phyloP scores from a whole-genome alignment of 2,329 filamentous ascomycete species.

The Emergomyces orientalis region DNA sequence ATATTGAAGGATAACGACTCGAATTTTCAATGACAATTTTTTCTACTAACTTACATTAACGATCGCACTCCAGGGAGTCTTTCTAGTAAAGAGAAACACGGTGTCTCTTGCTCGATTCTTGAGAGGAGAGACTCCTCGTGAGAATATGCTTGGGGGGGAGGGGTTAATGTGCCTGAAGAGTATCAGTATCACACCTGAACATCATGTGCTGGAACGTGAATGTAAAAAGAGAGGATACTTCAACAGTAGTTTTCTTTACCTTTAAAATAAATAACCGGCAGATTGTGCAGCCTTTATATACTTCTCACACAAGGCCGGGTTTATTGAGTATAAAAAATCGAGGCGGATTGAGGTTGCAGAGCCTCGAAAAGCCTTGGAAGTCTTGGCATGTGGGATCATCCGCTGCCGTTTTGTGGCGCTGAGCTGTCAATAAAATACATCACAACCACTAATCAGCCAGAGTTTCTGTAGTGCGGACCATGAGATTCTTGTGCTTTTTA shows the following conservation, averaged over 20 bases:
- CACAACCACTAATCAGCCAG: neutral
- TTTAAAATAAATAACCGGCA: neutral
- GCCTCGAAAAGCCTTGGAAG: too few species aligned
- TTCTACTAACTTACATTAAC: conserved; percentile 4
- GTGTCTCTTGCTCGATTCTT: neutral
- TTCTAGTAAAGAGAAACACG: neutral
- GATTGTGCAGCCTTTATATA: neutral
- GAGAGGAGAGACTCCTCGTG: neutral
- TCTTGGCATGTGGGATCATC: neutral
- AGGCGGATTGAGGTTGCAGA: too few species aligned
- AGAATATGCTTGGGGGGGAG: neutral
- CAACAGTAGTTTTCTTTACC: neutral
- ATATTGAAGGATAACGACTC: neutral
- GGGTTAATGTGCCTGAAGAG: neutral
- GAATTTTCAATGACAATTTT: neutral
- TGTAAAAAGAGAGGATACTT: neutral
- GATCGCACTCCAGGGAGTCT: neutral
- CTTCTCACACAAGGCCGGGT: neutral
- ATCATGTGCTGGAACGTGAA: neutral
- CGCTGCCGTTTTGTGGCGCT: neutral
- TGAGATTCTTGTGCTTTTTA: neutral
- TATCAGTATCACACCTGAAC: too few species aligned
- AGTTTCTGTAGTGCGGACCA: neutral
- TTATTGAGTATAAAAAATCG: neutral
- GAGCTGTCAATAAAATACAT: neutral